phyloP scores from a whole-genome alignment of 2,329 filamentous ascomycete genomes.

The Dothistroma pini region DNA sequence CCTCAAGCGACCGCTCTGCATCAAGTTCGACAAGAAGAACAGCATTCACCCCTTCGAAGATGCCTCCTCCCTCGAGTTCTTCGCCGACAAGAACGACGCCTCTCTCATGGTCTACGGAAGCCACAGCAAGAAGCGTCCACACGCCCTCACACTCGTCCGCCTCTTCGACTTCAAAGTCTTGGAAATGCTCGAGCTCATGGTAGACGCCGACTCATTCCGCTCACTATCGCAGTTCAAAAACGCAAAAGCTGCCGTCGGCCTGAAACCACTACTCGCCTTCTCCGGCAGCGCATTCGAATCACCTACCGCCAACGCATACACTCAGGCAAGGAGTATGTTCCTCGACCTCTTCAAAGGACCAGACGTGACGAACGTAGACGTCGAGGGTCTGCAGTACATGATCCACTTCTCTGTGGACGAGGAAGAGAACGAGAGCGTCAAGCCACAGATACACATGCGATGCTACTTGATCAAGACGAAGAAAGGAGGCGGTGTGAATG shows the following conservation, averaged over 20 bases:
- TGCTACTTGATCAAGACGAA: constrained; percentile 84
- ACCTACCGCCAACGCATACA: constrained; percentile 73
- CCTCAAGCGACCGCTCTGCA: constrained; percentile 76
- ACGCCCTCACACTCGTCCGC: constrained; percentile 77
- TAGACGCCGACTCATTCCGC: constrained; percentile 70
- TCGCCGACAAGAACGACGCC: constrained; percentile 93
- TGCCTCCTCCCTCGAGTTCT: constrained; percentile 82
- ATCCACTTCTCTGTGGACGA: constrained; percentile 73
- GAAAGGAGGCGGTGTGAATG: constrained; percentile 74
- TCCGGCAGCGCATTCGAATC: constrained; percentile 83
- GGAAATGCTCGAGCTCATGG: constrained; percentile 89
- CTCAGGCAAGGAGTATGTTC: constrained; percentile 80
- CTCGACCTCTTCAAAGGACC: constrained; percentile 89
- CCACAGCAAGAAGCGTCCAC: constrained; percentile 91
- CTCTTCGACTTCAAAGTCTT: constrained; percentile 83
- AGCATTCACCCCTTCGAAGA: constrained; percentile 92
- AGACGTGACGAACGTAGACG: constrained; percentile 77
- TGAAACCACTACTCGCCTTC: constrained; percentile 90
- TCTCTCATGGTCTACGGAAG: constrained; percentile 78
- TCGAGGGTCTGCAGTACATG: constrained; percentile 90
- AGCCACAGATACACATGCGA: constrained; percentile 59
- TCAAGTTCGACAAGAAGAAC: constrained; percentile 98
- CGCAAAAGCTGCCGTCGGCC: constrained; percentile 62
- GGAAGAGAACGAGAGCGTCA: constrained; percentile 42
- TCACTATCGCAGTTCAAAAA: constrained; percentile 70